Evolutionary conservation across 192 early-diverging fungal genomes (phyloP).

Genomic region (Backusella circina): DNA sequence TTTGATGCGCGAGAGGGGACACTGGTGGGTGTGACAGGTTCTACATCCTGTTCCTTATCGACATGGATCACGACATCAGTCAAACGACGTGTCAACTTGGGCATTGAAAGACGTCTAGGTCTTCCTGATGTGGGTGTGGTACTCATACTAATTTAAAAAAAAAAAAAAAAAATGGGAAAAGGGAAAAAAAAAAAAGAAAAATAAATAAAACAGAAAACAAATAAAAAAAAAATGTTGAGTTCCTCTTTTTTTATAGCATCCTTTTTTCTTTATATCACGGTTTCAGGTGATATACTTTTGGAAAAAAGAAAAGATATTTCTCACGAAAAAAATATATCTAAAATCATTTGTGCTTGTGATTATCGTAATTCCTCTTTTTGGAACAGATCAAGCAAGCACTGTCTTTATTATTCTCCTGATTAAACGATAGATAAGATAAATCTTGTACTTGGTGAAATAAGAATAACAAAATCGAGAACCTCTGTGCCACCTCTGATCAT

Average conservation of each 20-base stretch:
- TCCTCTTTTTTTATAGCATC: neutral
- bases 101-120: conserved; percentile 21
- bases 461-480: neutral
- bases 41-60: neutral
- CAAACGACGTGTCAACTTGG: conserved; percentile 18
- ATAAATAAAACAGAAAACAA: neutral
- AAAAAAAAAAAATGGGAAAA: neutral
- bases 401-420: neutral
- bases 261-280: neutral
- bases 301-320: neutral
- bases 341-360: neutral
- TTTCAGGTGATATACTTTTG: neutral
- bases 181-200: neutral
- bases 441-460: neutral
- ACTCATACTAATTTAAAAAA: neutral
- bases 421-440: neutral
- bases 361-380: neutral
- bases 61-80: conserved; percentile 20
- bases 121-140: neutral
- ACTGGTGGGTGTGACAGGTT: conserved; percentile 11
- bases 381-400: neutral
- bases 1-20: conserved; percentile 6
- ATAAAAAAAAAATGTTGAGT: neutral
- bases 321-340: neutral
- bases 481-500: neutral